Evolutionary conservation across 148 eudicot species (phyloP).

Genomic region (Amaranthus cruentus): DNA sequence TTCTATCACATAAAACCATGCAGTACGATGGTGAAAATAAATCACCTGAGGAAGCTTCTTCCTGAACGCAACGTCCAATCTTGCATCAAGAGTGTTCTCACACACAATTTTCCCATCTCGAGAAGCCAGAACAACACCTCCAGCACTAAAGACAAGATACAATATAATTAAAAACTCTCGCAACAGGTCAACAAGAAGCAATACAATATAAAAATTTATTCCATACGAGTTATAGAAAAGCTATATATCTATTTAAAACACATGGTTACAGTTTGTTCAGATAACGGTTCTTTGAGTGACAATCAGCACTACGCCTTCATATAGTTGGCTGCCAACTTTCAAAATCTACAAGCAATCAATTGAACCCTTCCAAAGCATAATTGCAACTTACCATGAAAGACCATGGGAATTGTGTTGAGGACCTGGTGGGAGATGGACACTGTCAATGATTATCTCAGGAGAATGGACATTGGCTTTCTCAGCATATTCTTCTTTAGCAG

Average conservation of each 20-base stretch:
- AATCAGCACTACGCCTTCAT: not conserved
- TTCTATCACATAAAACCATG: too few species aligned
- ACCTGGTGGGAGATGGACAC: constrained; percentile 71
- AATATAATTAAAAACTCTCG: constrained; percentile 4
- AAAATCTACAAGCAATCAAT: not conserved
- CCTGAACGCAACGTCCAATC: constrained; percentile 89
- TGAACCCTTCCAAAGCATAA: not conserved
- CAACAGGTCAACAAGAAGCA: not conserved
- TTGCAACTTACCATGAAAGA: constrained; percentile 55
- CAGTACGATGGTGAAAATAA: not conserved
- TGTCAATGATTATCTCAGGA: constrained; percentile 79
- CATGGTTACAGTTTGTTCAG: too few species aligned
- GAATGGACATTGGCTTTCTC: constrained; percentile 55
- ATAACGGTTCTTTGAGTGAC: not conserved
- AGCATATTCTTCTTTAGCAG: constrained; percentile 77
- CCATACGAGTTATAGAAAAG: not conserved
- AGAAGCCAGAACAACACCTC: constrained; percentile 96
- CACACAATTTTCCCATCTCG: constrained; percentile 94
- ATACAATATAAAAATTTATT: not conserved
- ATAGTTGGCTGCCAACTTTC: not conserved
- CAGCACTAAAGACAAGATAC: constrained; percentile 57
- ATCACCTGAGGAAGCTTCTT: constrained; percentile 70
- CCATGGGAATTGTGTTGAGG: constrained; percentile 59
- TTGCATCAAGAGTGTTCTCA: constrained; percentile 93
- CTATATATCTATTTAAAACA: not conserved